Evolutionary conservation across 495 filamentous ascomycete species (phyloP), one percentile per base, ranked within the genome.

Genomic region (Melanomma pulvis-pyrius): DNA sequence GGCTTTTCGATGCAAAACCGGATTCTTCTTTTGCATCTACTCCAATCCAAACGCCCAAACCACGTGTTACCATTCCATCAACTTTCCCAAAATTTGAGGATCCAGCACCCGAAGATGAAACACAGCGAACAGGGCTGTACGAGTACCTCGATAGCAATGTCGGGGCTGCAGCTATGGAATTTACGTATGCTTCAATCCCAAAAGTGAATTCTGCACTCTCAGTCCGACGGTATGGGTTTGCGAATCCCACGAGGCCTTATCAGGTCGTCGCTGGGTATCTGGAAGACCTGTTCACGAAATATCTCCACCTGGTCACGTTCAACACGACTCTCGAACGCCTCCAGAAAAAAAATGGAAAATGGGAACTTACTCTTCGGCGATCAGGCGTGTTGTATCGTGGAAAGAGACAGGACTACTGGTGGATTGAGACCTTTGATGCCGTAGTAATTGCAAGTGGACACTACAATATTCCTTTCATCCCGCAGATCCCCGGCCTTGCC

Each of bases 101-200:
- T n/a, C 17, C 44, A 6, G 44, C 22, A 2, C 5, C 17, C n/a
- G 28, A 39, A 39, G 17, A 57, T 15, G 17, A 13, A 34, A 30
- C 26, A 2, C 53, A 22, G 21, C 13, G 28, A 34, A 39, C n/a
- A n/a, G 17, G 24, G 3, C 53, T 21, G 4, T 79, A 81, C 65
- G 74, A 77, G 0, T 76, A 76, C 22, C 63, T 81, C 12, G 77
- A 81, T 41, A 81, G 77, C 34, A 81, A 81, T 34, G 73, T 81
- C 41, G 73, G 76, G 41, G 50, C 58, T 13, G 22, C 73, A 26
- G 36, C 77, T 6, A 79, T 80, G 78, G 41, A 73, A 9, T 82
- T 78, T 61, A 73, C 60, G 46, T 72, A 79, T 47, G 78, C 80
- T 25, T 73, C 78, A n/a, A 73, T 81, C 44, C 74, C 78, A 1